Base-by-base conservation (phyloP, 2,329 filamentous ascomycete genomes). In the Celoporthe dispersa region DNA sequence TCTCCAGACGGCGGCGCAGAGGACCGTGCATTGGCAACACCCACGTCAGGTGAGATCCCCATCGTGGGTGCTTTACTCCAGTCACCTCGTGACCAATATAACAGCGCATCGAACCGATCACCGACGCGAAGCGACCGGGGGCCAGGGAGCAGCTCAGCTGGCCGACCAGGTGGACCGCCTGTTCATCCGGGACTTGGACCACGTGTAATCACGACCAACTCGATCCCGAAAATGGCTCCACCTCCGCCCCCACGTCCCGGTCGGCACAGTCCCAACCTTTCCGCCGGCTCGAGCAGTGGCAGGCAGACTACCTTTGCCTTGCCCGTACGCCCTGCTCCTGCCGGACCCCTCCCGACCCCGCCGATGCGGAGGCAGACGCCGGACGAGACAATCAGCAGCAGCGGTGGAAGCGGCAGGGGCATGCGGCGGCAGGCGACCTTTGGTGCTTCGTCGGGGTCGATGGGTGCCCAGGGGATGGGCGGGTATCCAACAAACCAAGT, bases 11-110 rank as follows among this genome's bases (percentile, higher is more conserved):
- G 80, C 75, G 78, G 84, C 64, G 82, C 84, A 64, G 81, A 82
- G 62, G 83, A 83, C 68, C 81, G 83, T 69, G 82, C 84, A 63
- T 80, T 85, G 69, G 82, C 83, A 73, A 92, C 90, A 25, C 90
- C 91, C 41, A 92, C 90, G 14, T 92, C 91, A 67, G 90, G 90
- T 70, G 90, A 93, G 75, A 93, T 93, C 70, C 90, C 90, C 53
- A 88, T 93, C 71, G 86, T 84, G 65, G 86, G 87, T 41, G 85
- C 84, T 69, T 86, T 89, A 74, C 80, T 86, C 48, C 48, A 61
- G 72, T 86, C 86, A 53, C 87, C 87, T 68, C 83, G 83, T 75
- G 85, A 88, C 73, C 81, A 83, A 73, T 78, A 81, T 75, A 77
- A 77, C 67, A 82, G 83, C 72, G 74, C 80, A 73, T 79, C 83